Base-by-base conservation (phyloP, 1,284 basidiomycete species). In the Takashimella koratensis region DNA sequence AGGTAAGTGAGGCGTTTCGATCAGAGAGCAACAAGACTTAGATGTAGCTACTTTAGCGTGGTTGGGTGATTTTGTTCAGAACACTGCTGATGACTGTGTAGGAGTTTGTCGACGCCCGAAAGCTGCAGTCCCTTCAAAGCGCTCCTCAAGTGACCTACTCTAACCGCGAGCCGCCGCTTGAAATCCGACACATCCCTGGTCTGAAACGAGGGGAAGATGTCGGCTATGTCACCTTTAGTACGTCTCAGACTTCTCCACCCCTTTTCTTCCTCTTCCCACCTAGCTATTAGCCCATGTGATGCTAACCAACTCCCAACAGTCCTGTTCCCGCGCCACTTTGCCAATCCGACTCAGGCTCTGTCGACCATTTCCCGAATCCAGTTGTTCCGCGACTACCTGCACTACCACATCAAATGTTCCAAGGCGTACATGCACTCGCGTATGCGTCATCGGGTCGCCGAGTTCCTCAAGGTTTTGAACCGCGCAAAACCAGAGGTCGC, bases 361-460 rank as follows among this genome's bases (percentile, higher is more conserved):
- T 79, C 81, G 26, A 95, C 93, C 13, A 98, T 98, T 71, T 94
- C 92, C 36, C 90, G 92, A 67, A 90, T 98, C 69, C 92, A 98
- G 75, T 82, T 97, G 40, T 98, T 99, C 86, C 83, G 96, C 49
- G 93, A 98, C 76, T 98, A 98, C 73, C 81, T 99, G 39, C 96
- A 99, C 78, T 98, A 98, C 77, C 96, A 98, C 77, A 96, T 99
- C 84, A 98, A 82, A 65, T 98, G 95, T 76, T 94, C 88, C 51
- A 98, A 98, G 77, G 96, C 95, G 1, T 98, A 98, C 79, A 95
- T 99, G 90, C 96, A 98, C 77, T 95, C 91, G 22, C 82, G 96
- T 48, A 96, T 99, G 94, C 83, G 96, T 57, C 83, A 88, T 71
- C 85, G 96, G 23, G 96, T 97, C 12, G 85, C 88, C 13, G 93